A percentile compares a stretch with the other conserved stretches of the same genome.
phyloP scores from a whole-genome alignment of 2,329 filamentous ascomycete species.

The Verticillium albo-atrum region DNA sequence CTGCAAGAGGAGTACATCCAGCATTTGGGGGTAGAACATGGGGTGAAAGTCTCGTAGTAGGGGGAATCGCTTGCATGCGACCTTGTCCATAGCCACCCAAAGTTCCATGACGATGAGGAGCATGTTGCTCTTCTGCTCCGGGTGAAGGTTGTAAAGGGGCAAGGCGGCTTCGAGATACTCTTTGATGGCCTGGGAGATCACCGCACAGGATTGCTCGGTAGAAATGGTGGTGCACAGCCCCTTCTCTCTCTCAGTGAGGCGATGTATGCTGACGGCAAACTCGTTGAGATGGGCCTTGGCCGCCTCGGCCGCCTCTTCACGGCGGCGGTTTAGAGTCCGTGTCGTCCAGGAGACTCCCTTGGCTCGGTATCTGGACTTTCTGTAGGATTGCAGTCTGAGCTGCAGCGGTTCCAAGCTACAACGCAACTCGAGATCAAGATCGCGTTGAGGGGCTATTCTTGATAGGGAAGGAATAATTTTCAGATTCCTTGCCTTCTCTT shows the following conservation, averaged over 20 bases:
- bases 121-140: conserved; percentile 45
- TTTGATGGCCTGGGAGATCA: conserved; percentile 26
- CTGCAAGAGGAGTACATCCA: conserved; percentile 53
- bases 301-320: too few species aligned
- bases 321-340: too few species aligned
- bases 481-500: conserved; percentile 29
- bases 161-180: conserved; percentile 27
- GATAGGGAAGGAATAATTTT: conserved; percentile 39
- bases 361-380: conserved; percentile 1
- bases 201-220: conserved; percentile 7
- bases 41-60: conserved; percentile 48
- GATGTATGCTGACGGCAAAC: conserved; percentile 14
- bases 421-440: not conserved
- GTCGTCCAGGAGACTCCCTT: too few species aligned
- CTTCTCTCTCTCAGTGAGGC: conserved; percentile 12
- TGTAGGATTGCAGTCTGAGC: not conserved
- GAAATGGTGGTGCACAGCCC: not conserved
- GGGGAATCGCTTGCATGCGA: conserved; percentile 34
- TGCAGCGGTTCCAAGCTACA: too few species aligned
- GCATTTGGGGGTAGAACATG: conserved; percentile 38
- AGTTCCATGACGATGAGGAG: conserved; percentile 52
- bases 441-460: conserved; percentile 3
- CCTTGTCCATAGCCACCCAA: conserved; percentile 53
- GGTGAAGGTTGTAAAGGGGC: conserved; percentile 34
- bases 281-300: conserved; percentile 9